phyloP scores from a whole-genome alignment of 2,329 filamentous ascomycete genomes.

The Curvularia eragrostidis region DNA sequence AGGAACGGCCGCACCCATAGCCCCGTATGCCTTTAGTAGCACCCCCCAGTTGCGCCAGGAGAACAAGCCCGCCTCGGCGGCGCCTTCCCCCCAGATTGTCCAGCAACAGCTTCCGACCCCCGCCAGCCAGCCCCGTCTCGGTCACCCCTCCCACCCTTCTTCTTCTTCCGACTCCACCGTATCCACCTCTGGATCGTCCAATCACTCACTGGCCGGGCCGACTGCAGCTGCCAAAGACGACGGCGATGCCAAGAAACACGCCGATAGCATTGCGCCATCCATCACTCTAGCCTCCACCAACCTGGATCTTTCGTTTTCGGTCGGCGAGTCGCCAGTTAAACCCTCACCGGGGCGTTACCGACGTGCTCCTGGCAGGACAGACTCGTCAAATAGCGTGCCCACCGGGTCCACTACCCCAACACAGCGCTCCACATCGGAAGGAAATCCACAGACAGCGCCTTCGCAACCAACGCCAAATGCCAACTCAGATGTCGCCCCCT shows the following conservation, averaged over 20 bases:
- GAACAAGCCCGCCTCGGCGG: conserved; percentile 62
- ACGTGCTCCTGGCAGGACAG: conserved; percentile 66
- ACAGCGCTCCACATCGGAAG: conserved; percentile 42
- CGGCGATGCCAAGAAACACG: conserved; percentile 50
- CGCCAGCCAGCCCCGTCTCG: conserved; percentile 36
- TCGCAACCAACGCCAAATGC: conserved; percentile 63
- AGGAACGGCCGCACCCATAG: conserved; percentile 54
- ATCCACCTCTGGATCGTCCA: conserved; percentile 60
- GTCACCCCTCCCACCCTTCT: conserved; percentile 49
- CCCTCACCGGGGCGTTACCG: conserved; percentile 84
- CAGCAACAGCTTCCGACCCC: conserved; percentile 36
- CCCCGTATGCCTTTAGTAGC: conserved; percentile 58
- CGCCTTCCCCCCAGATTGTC: conserved; percentile 55
- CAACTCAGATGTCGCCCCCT: conserved; percentile 57
- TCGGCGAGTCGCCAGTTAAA: conserved; percentile 67
- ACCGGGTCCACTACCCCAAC: conserved; percentile 38
- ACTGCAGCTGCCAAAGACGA: conserved; percentile 58
- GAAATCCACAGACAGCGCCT: conserved; percentile 58
- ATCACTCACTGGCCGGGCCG: conserved; percentile 51
- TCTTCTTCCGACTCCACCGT: conserved; percentile 53
- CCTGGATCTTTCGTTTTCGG: conserved; percentile 62
- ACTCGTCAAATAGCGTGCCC: conserved; percentile 50
- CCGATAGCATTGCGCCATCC: conserved; percentile 52
- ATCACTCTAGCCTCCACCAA: conserved; percentile 59
- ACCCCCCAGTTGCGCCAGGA: conserved; percentile 64